Conservation (phyloP, 495 filamentous ascomycete species). For the Trichoderma reesei region DNA sequence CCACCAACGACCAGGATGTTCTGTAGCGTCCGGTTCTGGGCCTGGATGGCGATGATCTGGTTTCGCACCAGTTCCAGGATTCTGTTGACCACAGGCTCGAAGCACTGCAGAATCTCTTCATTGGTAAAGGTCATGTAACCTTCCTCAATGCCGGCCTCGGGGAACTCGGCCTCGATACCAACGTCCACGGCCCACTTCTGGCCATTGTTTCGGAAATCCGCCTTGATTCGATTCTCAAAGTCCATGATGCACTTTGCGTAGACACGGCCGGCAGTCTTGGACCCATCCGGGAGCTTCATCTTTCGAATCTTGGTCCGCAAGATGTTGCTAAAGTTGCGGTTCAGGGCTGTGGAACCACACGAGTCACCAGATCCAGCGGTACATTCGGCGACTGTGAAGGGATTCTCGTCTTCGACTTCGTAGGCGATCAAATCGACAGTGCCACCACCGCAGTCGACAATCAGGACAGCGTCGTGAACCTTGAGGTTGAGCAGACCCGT, state of each 20-base stretch:
- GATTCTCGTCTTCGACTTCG: slow-evolving; percentile 66
- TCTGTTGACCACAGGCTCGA: slow-evolving; percentile 65
- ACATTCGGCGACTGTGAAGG: slow-evolving; percentile 65
- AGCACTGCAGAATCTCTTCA: slow-evolving; percentile 70
- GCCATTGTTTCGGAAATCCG: slow-evolving; percentile 71
- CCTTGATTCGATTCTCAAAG: slow-evolving; percentile 71
- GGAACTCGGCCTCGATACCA: slow-evolving; percentile 67
- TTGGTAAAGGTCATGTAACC: slow-evolving; percentile 79
- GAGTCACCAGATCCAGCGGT: slow-evolving; percentile 68
- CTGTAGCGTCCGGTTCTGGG: slow-evolving; percentile 60
- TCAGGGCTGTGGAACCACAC: slow-evolving; percentile 63
- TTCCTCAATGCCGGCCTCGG: slow-evolving; percentile 66
- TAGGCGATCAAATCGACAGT: slow-evolving; percentile 71
- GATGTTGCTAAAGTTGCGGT: slow-evolving; percentile 69
- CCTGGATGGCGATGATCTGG: slow-evolving; percentile 71
- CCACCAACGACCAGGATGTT: slow-evolving; percentile 68
- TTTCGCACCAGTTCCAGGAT: slow-evolving; percentile 65
- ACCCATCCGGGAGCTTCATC: slow-evolving; percentile 69
- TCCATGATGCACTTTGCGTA: slow-evolving; percentile 77
- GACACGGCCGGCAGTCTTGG: slow-evolving; percentile 62
- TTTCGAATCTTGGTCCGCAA: slow-evolving; percentile 65
- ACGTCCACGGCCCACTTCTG: slow-evolving; percentile 73
- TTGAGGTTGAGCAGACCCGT: slow-evolving; percentile 65
- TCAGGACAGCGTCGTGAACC: slow-evolving; percentile 62
- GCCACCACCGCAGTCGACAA: slow-evolving; percentile 67